These are phyloP conservation scores for Plasmodium billcollinsi DNA, from an alignment of 169 alveolate species.

Conservation along the genomic window DNA sequence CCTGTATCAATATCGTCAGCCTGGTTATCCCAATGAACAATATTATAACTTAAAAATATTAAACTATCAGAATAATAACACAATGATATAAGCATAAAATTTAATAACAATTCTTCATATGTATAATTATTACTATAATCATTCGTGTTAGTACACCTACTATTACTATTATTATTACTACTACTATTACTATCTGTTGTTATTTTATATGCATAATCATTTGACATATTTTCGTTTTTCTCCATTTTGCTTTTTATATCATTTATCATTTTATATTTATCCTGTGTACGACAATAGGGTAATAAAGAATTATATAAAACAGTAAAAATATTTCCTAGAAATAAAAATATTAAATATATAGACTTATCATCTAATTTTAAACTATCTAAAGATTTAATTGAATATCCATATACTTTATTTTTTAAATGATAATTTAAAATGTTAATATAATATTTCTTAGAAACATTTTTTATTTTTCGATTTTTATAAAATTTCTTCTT, in stretches of 20 bases:
- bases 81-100: slow-evolving; percentile 50
- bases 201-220: not conserved
- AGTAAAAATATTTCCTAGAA: slow-evolving; percentile 55
- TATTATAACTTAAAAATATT: slow-evolving; percentile 20
- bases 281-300: not conserved
- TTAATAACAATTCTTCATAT: slow-evolving; percentile 11
- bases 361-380: slow-evolving; percentile 44
- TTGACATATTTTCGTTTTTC: not conserved
- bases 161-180: no score
- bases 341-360: slow-evolving; percentile 49
- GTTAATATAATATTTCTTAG: slow-evolving; percentile 52
- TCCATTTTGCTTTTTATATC: not conserved
- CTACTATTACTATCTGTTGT: no score
- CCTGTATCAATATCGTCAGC: not conserved
- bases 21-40: slow-evolving; percentile 16
- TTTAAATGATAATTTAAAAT: slow-evolving; percentile 55
- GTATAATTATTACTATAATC: not conserved
- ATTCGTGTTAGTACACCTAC: not conserved
- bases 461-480: slow-evolving; percentile 21
- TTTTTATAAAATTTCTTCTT: slow-evolving; percentile 28
- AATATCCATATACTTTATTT: slow-evolving; percentile 42
- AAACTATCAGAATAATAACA: slow-evolving; percentile 61
- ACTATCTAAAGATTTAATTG: slow-evolving; percentile 17
- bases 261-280: not conserved
- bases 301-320: slow-evolving; percentile 39